Evolutionary conservation across 2,329 filamentous ascomycete genomes (phyloP), one percentile per base, ranked within the genome.

Genomic region (Cladosporium sp.): DNA sequence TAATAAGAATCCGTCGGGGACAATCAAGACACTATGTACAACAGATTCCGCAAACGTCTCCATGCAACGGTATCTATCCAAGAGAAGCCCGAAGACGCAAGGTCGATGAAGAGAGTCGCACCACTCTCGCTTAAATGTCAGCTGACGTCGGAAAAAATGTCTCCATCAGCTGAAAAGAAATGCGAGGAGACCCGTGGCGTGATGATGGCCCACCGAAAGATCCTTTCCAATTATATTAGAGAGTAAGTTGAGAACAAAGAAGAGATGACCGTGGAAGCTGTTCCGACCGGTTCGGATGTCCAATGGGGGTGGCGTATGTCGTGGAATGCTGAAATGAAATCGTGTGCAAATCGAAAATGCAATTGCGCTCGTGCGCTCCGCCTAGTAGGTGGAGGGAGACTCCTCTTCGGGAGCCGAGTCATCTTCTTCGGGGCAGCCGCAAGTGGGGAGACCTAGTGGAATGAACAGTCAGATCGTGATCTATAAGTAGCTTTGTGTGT

Each of bases 151-250:
- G 28, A 54, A 54, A 6, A 10, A 18, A n/a, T 26, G 11, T n/a
- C 6, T 21, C 51, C 51, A 30, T 54, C 51, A 32, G 51, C 51
- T 54, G 51, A 54, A 53, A 6, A 18, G 10, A 10, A 21, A n/a
- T 54, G 26, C 51, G 26, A 53, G 25, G 49, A 30, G 32, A 14
- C 32, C n/a, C n/a, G 54, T 57, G 32, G 54, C 54, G 30, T 57
- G 54, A 57, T 23, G 10, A 23, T 23, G 32, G 25, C 48, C 13
- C 23, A 28, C 39, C 39, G 13, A 39, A 39, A 14, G n/a, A 39
- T 39, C 51, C 57, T 46, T 59, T 46, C 36, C 57, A 59, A 59
- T 59, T 59, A 59, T 28, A 59, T 59, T 59, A 59, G 23, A 46
- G 57, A 48, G 51, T 30, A 30, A 54, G 51, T 30, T 30, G 51